phyloP scores from a whole-genome alignment of 202 grass and related monocot species.

The Bolboschoenoplectus hybrid region DNA sequence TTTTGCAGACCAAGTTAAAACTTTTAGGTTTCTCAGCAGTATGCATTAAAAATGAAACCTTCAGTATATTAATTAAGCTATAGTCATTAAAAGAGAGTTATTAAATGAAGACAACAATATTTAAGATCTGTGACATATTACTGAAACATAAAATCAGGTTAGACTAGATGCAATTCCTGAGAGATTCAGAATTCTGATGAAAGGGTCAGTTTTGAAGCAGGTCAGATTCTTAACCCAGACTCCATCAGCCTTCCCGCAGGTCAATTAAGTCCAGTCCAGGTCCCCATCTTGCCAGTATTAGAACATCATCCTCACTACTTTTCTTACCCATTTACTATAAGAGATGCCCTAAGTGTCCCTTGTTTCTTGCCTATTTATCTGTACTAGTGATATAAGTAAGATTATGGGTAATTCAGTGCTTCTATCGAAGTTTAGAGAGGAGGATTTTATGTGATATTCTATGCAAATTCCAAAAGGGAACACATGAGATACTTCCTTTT shows the following conservation, averaged over 20 bases:
- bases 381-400: neutral
- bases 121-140: conserved; percentile 13
- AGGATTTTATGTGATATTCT: neutral
- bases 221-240: neutral
- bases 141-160: conserved; percentile 1
- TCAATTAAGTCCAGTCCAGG: neutral
- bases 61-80: neutral
- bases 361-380: conserved; percentile 14
- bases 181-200: neutral
- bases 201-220: neutral
- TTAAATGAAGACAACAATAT: neutral
- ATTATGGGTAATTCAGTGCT: conserved; percentile 25
- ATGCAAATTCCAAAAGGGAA: neutral
- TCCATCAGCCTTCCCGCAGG: neutral
- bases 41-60: neutral
- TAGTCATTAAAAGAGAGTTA: neutral
- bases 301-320: neutral
- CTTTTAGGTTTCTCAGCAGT: conserved; percentile 4
- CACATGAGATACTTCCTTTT: neutral
- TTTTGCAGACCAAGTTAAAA: neutral
- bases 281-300: neutral
- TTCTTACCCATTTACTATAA: neutral
- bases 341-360: neutral
- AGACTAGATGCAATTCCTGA: conserved; percentile 8
- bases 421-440: neutral